Conservation (phyloP, 2,329 filamentous ascomycete species). For the Verticillium isaacii region DNA sequence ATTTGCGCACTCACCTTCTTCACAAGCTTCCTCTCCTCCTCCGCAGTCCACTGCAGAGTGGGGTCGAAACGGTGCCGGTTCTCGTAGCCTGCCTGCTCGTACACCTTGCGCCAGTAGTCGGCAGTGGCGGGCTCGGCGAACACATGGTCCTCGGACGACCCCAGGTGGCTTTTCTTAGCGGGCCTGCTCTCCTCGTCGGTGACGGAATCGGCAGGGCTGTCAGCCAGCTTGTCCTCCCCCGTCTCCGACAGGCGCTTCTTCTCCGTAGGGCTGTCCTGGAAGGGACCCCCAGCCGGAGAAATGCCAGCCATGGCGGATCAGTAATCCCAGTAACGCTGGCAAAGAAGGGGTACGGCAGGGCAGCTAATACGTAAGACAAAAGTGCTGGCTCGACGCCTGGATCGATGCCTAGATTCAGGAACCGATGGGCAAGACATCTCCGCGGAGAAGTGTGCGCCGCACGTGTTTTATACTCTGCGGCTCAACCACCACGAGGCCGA, state of each 20-base stretch:
- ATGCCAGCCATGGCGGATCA: background rate
- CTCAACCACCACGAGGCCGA: background rate
- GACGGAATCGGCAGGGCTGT: background rate
- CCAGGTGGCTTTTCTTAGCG: slow-evolving; percentile 15
- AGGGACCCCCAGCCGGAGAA: background rate
- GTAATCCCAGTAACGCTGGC: background rate
- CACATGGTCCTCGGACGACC: slow-evolving; percentile 29
- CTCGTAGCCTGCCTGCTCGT: slow-evolving; percentile 54
- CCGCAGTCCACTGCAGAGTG: slow-evolving; percentile 32
- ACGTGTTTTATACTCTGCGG: background rate
- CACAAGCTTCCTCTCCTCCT: slow-evolving; percentile 41
- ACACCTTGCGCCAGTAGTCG: slow-evolving; percentile 47
- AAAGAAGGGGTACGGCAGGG: background rate
- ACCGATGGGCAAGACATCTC: background rate
- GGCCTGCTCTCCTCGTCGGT: background rate
- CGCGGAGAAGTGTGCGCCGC: background rate
- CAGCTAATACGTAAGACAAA: background rate
- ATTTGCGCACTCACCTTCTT: slow-evolving; percentile 30
- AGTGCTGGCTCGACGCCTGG: background rate
- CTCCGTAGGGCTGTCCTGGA: background rate
- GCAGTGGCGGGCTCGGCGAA: slow-evolving; percentile 48
- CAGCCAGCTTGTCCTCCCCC: background rate
- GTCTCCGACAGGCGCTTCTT: background rate
- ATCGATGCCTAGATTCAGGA: background rate
- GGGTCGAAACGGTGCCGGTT: slow-evolving; percentile 58